Base-by-base conservation (phyloP, 352 stramenopile genomes). In the Globisporangium okanoganense region DNA sequence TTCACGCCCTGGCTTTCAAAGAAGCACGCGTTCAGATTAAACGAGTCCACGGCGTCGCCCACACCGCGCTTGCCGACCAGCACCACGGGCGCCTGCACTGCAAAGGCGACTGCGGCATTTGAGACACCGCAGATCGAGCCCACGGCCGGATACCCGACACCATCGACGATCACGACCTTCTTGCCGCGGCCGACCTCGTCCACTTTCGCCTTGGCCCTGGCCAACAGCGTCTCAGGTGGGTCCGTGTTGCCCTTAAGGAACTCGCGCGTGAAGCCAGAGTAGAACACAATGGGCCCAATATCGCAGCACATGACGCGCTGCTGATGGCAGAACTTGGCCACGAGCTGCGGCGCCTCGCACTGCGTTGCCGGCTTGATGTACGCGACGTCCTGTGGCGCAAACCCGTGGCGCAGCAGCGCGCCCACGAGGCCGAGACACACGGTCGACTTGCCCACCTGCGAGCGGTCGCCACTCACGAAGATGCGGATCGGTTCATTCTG, bases 361-460 rank as follows among this genome's bases (percentile, higher is more conserved):
- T 99, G 97, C 20, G 97, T 99, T 18, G 94, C 95, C 2, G 97
- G 96, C 74, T 99, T 99, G 64, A 99, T 99, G 80, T 99, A 99
- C 24, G 84, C 96, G 36, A 99, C 70, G n/a, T 95, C 85, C 9
- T 62, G 57, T 0, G 92, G 65, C 3, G 56, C 29, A 38, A 84
- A 93, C 20, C 84, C 83, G 27, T 74, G 69, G n/a, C 72, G 57
- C 20, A 99, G 69, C 7, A 99, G 69, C 31, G 82, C 73, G 2
- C 92, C 95, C 10, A 99, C 67, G 7, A 99, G 66, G 4, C 94
- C 96, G 38, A 99, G 78, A 76, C 94, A 99, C 24, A 98, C 86
- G 29, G 88, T 98, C 6, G 94, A 98, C 73, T 99, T 99, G 62
- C 96, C 97, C 0, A 99, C 96, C 62, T 98, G 90, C 13, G 92